Evolutionary conservation across 495 filamentous ascomycete species (phyloP).

Genomic region (Penicillium desertorum): DNA sequence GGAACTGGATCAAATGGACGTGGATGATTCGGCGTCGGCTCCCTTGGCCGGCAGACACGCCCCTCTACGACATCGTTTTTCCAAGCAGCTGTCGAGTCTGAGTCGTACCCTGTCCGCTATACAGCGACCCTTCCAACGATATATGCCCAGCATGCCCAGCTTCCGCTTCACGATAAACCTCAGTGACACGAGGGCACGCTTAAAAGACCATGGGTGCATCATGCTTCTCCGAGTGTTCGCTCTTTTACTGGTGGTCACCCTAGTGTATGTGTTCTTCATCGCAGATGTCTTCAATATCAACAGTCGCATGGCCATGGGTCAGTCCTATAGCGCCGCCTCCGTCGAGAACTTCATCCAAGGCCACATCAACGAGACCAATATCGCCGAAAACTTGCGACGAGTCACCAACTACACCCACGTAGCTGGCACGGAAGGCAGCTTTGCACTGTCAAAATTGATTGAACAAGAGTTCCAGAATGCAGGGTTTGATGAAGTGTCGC

Average conservation of each 20-base stretch:
- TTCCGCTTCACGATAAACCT: constrained; percentile 41
- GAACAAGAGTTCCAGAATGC: constrained; percentile 67
- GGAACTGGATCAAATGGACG: constrained; percentile 88
- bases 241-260: constrained; percentile 66
- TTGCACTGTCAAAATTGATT: constrained; percentile 76
- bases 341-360: constrained; percentile 69
- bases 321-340: constrained; percentile 55
- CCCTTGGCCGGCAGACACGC: constrained; percentile 35
- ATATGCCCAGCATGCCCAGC: constrained; percentile 33
- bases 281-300: constrained; percentile 69
- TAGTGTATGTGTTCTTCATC: constrained; percentile 82
- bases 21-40: constrained; percentile 65
- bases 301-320: constrained; percentile 41
- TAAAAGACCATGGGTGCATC: constrained; percentile 51
- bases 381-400: constrained; percentile 67
- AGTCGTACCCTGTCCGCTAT: constrained; percentile 56
- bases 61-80: constrained; percentile 47
- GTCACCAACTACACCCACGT: constrained; percentile 81
- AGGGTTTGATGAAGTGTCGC: constrained; percentile 66
- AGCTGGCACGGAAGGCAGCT: constrained; percentile 88
- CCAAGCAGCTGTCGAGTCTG: constrained; percentile 55
- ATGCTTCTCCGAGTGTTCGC: constrained; percentile 70
- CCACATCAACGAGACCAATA: constrained; percentile 63
- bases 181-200: constrained; percentile 26
- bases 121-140: constrained; percentile 53